Evolutionary conservation across 768 basidiomycete species (phyloP), one percentile per base, ranked within the genome.

Genomic region (Leccinum truebloodii): DNA sequence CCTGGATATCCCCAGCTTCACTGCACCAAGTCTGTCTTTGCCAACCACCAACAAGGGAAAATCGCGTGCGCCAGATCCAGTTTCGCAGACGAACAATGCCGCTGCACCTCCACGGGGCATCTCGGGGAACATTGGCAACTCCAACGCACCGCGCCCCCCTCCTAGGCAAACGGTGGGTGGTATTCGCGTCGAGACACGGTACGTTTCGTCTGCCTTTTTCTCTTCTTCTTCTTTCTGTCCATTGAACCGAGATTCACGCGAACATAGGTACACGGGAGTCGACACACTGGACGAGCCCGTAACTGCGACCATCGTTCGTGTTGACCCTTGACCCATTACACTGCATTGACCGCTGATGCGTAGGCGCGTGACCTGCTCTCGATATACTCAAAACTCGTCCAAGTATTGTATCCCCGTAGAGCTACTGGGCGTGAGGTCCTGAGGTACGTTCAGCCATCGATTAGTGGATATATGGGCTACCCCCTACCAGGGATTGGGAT

Each of bases 231-330:
- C 32, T 1, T 6, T 34, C 9, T 35, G 34, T 35, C 13, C 13
- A 8, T 32, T 28, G 6, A 18, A 28, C 24, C 30, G 5, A 57
- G 52, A 55, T 3, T 56, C 35, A 20, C n/a, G 59, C 5, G 24
- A 10, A 52, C 8, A 39, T 35, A 67, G 92, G 65, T 92, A 87
- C 73, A 81, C 92, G n/a, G 91, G 90, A 10, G 81, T 79, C 9
- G 92, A 95, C 67, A 97, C 95, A 0, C 81, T 98, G 34, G 95
- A 98, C 68, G 95, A 98, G 72, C 94, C 95, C 4, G 83, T 98
- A 18, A 84, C 87, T 5, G 82, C 83, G 34, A 98, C 95, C 1
- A 95, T 98, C 61, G 95, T 95, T 65, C 58, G 90, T 75, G n/a
- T 35, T 14, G 20, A 30, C 52, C 60, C 39, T 66, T 59, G n/a